Percentiles rank a stretch among this genome's conserved stretches.
Conservation (phyloP, 257 asterid genomes). For the Solanum sejunctum region DNA sequence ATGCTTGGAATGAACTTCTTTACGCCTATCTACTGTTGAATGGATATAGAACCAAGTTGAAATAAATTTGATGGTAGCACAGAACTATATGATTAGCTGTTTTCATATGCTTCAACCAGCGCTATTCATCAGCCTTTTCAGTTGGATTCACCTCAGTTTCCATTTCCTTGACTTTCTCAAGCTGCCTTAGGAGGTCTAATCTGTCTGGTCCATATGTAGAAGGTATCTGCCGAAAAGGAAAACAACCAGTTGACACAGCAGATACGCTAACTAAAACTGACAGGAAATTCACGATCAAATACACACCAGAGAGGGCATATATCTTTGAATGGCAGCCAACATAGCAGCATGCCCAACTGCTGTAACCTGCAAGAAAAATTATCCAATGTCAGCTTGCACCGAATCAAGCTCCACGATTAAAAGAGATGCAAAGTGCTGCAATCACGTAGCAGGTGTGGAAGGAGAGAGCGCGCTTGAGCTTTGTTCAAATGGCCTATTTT, state of each 20-base stretch:
- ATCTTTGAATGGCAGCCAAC: conserved; percentile 93
- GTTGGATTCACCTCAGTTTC: conserved; percentile 41
- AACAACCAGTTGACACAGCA: conserved; percentile 3
- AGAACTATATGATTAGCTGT: background rate
- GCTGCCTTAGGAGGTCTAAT: conserved; percentile 84
- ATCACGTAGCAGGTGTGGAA: background rate
- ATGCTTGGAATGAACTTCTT: conserved; percentile 64
- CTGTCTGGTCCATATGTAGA: conserved; percentile 93
- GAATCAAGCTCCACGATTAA: conserved; percentile 2
- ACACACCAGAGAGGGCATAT: conserved; percentile 75
- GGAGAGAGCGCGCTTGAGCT: background rate
- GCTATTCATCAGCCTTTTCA: conserved; percentile 38
- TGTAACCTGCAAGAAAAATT: conserved; percentile 55
- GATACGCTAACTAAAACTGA: background rate
- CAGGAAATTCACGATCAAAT: background rate
- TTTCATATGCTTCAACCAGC: conserved; percentile 4
- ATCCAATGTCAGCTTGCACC: conserved; percentile 10
- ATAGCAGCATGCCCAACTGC: conserved; percentile 99
- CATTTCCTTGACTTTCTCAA: conserved; percentile 86
- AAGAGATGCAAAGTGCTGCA: background rate
- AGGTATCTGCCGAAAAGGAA: conserved; percentile 58
- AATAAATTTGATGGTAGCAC: background rate
- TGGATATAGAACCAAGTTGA: conserved; percentile 20
- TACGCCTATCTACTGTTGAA: conserved; percentile 36
- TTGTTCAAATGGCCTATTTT: background rate